Evolutionary conservation across 1,284 basidiomycete species (phyloP), one percentile per base, ranked within the genome.

Genomic region (Naganishia sp.): DNA sequence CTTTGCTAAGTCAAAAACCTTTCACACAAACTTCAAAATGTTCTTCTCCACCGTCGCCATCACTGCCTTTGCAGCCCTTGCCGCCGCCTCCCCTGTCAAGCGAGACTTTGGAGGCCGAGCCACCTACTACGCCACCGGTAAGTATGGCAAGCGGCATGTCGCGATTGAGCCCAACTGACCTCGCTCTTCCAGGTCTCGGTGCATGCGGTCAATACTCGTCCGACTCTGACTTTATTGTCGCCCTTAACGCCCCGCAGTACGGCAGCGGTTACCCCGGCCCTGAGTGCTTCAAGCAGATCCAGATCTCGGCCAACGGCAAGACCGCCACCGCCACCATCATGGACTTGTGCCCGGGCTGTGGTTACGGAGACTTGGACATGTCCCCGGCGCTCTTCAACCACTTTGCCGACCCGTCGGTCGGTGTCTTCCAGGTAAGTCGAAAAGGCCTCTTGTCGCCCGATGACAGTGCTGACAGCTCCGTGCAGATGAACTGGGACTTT

Each of bases 341-440:
- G 48, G 84, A 84, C 76, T 78, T 78, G 78, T 75, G 67, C 54
- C 77, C 46, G 49, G 21, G 25, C 36, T 53, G 64, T 31, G 18
- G 66, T 1, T 83, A 77, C 50, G 86, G 85, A 43, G 89, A 85
- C 48, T 85, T 96, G 65, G 93, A 96, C 81, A 82, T 67, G 46
- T 44, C 61, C 36, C 50, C 64, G 36, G 23, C 45, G 16, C 23
- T 49, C 49, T 49, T 55, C 60, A 44, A 67, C 66, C 43, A 64
- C 55, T 55, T 64, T 49, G 54, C 39, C 63, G n/a, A 43, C 54
- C 43, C 63, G 49, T 42, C 45, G 18, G 44, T 33, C 9, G 56
- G 56, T 28, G 43, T 59, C 43, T 59, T 59, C 44, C n/a, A 33
- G 36, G 36, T 39, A 39, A 39, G 36, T 39, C 3, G 36, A 21